Evolutionary conservation across 257 asterid species (phyloP).

Genomic region (Thymus quinquecostatus): DNA sequence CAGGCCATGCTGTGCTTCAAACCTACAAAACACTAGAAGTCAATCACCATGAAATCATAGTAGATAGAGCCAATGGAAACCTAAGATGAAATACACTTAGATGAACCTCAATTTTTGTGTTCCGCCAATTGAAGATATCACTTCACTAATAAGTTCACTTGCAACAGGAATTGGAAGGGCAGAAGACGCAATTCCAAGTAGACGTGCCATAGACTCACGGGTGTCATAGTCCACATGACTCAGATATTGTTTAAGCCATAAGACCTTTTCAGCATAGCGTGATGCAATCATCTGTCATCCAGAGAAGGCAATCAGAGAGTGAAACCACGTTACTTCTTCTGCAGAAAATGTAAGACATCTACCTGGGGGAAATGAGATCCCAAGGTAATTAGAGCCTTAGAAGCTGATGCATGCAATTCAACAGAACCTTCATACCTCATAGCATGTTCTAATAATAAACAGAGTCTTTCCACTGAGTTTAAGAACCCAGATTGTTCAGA

Average conservation of each 20-base stretch:
- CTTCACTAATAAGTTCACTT: slow-evolving; percentile 64
- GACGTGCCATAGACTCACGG: slow-evolving; percentile 89
- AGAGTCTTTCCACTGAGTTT: slow-evolving; percentile 61
- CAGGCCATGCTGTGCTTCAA: slow-evolving; percentile 84
- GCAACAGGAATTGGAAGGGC: slow-evolving; percentile 64
- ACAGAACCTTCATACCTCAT: slow-evolving; percentile 88
- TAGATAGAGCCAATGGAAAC: slow-evolving; percentile 6
- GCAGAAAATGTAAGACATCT: slow-evolving; percentile 29
- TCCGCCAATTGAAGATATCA: slow-evolving; percentile 66
- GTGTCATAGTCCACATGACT: slow-evolving; percentile 84
- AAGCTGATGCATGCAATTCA: slow-evolving; percentile 90
- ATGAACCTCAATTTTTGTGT: slow-evolving; percentile 72
- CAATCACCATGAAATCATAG: slow-evolving; percentile 23
- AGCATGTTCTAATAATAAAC: slow-evolving; percentile 80
- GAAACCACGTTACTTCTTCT: slow-evolving; percentile 16
- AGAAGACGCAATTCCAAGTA: slow-evolving; percentile 89
- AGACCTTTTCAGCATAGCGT: slow-evolving; percentile 69
- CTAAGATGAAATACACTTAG: slow-evolving; percentile 25
- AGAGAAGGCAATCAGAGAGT: slow-evolving; percentile 33
- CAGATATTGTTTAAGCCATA: slow-evolving; percentile 81
- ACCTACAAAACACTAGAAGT: slow-evolving; percentile 50
- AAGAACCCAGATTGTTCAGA: slow-evolving; percentile 50
- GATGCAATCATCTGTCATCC: slow-evolving; percentile 71
- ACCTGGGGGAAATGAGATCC: slow-evolving; percentile 85
- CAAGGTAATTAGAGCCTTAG: slow-evolving; percentile 82